Evolutionary conservation across 2,329 filamentous ascomycete genomes (phyloP), one percentile per base, ranked within the genome.

Genomic region (Botrytis pseudocinerea): DNA sequence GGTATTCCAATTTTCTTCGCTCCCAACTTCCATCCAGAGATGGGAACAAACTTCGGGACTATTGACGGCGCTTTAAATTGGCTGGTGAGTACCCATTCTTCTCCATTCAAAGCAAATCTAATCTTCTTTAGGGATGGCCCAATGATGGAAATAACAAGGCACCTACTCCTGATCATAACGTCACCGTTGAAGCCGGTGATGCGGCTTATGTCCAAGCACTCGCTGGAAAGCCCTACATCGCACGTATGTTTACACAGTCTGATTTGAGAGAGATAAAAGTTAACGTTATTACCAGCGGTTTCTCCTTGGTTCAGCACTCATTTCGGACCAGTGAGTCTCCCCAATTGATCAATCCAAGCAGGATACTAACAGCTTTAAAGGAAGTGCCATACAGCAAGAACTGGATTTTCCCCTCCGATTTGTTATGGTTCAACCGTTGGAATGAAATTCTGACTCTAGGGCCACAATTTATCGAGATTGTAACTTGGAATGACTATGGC

Each of bases 401-500:
- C 61, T 84, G 83, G 82, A 78, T 83, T 1, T 84, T 83, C 69
- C 81, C 82, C 38, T 80, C 82, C 68, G 82, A 84, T 70, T 75
- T 81, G 16, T 79, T 83, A 18, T 83, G 81, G 76, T 82, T 80
- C 54, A 73, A 80, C 12, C 81, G 83, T 28, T 85, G 84, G 84
- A 80, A 83, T 63, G 78, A 84, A 70, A 81, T 85, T 66, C 76
- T 83, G 5, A 73, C 75, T 0, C 73, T 84, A 9, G 76, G 80
- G 18, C 85, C 86, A 0, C 81, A 83, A 46, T 84, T 83, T 35
- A 82, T 87, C 10, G 82, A 77, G 75, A 83, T 84, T 73, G 76
- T 85, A 28, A 84, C 84, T 18, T 83, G 78, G 85, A 87, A 87
- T 74, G 86, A 88, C 73, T 87, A 83, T 73, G 86, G 86, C 9